Evolutionary conservation across 2,329 filamentous ascomycete genomes (phyloP).

Genomic region (Onygena corvina): DNA sequence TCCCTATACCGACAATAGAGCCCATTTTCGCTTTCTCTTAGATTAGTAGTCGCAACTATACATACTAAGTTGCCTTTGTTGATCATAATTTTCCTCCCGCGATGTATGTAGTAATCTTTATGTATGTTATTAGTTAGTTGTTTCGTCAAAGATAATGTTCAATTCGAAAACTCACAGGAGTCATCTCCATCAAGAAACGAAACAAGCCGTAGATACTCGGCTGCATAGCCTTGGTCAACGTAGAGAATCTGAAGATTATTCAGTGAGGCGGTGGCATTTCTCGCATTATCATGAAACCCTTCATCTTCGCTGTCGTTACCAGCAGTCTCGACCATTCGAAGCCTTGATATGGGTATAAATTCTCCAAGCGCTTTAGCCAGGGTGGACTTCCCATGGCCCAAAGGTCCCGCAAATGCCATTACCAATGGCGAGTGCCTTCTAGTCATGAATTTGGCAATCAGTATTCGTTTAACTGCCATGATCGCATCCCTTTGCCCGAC

Average conservation of each 20-base stretch:
- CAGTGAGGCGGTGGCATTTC: not conserved
- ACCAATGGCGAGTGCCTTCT: constrained; percentile 7
- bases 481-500: constrained; percentile 13
- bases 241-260: constrained; percentile 6
- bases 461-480: constrained; percentile 4
- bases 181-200: constrained; percentile 34
- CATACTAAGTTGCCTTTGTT: not conserved
- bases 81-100: not conserved
- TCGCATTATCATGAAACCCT: not conserved
- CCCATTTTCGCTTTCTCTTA: not conserved
- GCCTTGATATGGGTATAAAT: not conserved
- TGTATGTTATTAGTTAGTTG: not conserved
- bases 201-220: constrained; percentile 37
- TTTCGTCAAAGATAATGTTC: not conserved
- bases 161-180: constrained; percentile 6
- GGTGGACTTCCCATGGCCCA: constrained; percentile 13
- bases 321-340: not conserved
- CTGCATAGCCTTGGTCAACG: constrained; percentile 13
- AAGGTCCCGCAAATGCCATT: constrained; percentile 13
- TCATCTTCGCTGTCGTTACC: not conserved
- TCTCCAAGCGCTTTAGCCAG: constrained; percentile 12
- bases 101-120: not conserved
- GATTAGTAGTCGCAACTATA: not conserved
- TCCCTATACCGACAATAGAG: not conserved
- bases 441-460: constrained; percentile 8